Base-by-base conservation (phyloP, 2,329 filamentous ascomycete genomes). In the Penicillium occitanis region DNA sequence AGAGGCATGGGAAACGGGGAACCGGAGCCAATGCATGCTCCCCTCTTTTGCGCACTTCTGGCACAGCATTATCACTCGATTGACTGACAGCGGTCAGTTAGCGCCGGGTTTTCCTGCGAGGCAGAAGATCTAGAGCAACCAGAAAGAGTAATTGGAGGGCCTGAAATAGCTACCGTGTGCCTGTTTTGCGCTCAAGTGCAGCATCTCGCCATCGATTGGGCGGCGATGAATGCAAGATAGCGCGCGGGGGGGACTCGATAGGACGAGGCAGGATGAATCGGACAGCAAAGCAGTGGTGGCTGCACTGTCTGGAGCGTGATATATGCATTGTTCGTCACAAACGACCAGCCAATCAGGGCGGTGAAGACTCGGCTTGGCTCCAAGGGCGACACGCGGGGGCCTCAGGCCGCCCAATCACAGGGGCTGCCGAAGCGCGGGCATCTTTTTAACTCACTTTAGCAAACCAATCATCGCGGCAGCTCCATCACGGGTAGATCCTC, bases 91-190 rank as follows among this genome's bases (percentile, higher is more conserved):
- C 48, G 13, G 33, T 44, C 64, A 48, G 42, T 50, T 76, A 76
- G 75, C 76, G 76, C 76, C 75, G 65, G 67, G 68, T 53, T 60
- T 44, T 46, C 68, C 59, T 68, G 67, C 68, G 67, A 35, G 28
- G 48, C 51, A 30, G 51, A 19, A 40, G 30, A 40, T 44, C 42
- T 44, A 30, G 42, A 33, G 63, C 40, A 50, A 14, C 2, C 30
- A 2, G 5, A 40, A 17, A 10, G 44, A 7, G 17, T 64, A 48
- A 67, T 67, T 67, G 65, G 65, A 51, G 35, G 53, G 30, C 28
- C 14, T 22, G 22, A 22, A 33, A 25, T 60, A 51, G 63, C 42
- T 40, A 37, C 42, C 10, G 42, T 59, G 65, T 66, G 65, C 65
- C 33, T 53, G 37, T 59, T 19, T 19, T 61, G 44, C 60, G 57